Base-by-base conservation (phyloP, 106 monocot genomes). In the Allium sativum region DNA sequence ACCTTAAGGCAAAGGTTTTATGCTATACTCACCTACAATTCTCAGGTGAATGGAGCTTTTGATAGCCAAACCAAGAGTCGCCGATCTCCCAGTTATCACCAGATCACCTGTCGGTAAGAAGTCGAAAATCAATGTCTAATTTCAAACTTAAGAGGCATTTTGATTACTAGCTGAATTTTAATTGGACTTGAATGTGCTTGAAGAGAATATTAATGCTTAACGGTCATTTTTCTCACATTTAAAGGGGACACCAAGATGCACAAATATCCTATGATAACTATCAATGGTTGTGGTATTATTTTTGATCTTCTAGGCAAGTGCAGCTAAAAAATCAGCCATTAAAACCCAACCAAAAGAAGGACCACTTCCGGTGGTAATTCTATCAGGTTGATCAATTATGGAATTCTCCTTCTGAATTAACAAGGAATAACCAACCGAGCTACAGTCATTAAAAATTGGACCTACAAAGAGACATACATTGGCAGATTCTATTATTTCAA, bases 341-440 rank as follows among this genome's bases (percentile, higher is more conserved):
- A 75, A 71, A 46, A 80, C 70, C 70, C 75, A 75, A 66, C 75
- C 79, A 62, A 75, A 67, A 7, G 74, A 66, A 16, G 71, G 75
- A 2, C 79, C 79, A 53, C 75, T 66, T n/a, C 70, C 79, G 50
- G 75, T 12, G 40, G 71, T 61, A 11, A 80, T 71, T 11, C 79
- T 59, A 18, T 75, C 71, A 20, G 75, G 67, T 42, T 75, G 70
- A 10, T 67, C 79, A 20, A 80, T 62, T 56, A 80, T 71, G 9
- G 67, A 12, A 43, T 80, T 80, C 75, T 71, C 79, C 22, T 80
- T 75, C 44, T 80, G 74, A 58, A 80, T 70, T 44, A 80, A 63
- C 22, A 80, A 53, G 14, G 75, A 80, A 53, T 80, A 75, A 19
- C 83, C 87, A 7, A 87, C 83, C 5, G 79, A 87, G 65, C 75